Percentiles rank a stretch among this genome's conserved stretches.
These are phyloP conservation scores for Vaccinium macrocarpon DNA, from an alignment of 148 eudicot species.

Conservation along the genomic window DNA sequence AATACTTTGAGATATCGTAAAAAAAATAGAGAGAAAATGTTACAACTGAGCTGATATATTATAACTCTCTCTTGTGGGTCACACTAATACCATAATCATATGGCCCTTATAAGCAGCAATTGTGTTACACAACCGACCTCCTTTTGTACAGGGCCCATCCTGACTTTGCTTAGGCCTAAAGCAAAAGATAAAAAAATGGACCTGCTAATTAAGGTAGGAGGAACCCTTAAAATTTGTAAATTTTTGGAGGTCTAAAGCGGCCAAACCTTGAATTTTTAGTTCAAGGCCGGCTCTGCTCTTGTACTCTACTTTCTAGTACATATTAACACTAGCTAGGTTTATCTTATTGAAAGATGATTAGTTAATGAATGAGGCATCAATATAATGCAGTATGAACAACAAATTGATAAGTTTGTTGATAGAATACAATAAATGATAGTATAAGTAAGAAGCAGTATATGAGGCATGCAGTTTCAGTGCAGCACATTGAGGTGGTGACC, in stretches of 20 bases:
- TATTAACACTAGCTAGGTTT: background rate
- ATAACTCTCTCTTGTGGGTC: background rate
- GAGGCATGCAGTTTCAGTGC: background rate
- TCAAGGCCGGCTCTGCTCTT: too few species aligned
- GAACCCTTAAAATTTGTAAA: too few species aligned
- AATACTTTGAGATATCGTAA: background rate
- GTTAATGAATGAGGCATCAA: background rate
- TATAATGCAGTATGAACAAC: background rate
- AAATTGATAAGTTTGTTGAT: background rate
- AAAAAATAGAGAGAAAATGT: background rate
- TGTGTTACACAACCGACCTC: background rate
- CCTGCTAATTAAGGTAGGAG: too few species aligned
- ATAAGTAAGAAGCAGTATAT: background rate
- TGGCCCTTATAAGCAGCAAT: background rate
- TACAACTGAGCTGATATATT: background rate
- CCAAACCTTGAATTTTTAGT: too few species aligned
- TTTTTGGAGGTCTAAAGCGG: too few species aligned
- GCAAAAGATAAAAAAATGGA: too few species aligned
- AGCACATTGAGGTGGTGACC: background rate
- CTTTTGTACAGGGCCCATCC: background rate
- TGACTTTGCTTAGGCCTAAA: too few species aligned
- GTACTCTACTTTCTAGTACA: background rate
- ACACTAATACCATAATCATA: background rate
- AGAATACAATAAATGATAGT: background rate
- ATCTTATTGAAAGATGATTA: background rate